Evolutionary conservation across 2,329 filamentous ascomycete genomes (phyloP).

Genomic region (Helminthosporium solani): DNA sequence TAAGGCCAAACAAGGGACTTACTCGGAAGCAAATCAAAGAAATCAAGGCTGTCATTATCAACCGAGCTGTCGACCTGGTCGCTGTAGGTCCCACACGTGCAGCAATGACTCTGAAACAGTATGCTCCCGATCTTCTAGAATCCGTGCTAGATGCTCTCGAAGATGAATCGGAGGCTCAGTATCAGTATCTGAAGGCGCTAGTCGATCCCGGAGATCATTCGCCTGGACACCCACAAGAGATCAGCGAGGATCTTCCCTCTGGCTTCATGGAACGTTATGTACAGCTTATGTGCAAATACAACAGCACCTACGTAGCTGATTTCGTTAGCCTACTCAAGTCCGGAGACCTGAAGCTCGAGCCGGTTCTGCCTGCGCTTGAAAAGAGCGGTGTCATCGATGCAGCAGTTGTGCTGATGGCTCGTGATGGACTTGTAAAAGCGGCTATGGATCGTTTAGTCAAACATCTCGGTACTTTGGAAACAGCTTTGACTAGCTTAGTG

Average conservation of each 20-base stretch:
- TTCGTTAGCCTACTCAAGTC: slow-evolving; percentile 77
- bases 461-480: slow-evolving; percentile 78
- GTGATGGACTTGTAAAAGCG: slow-evolving; percentile 77
- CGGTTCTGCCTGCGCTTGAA: slow-evolving; percentile 84
- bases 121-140: slow-evolving; percentile 66
- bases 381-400: slow-evolving; percentile 88
- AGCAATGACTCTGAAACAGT: slow-evolving; percentile 63
- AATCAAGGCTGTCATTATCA: slow-evolving; percentile 65
- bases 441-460: slow-evolving; percentile 84
- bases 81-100: slow-evolving; percentile 65
- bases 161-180: slow-evolving; percentile 65
- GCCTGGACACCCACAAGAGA: slow-evolving; percentile 23
- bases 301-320: slow-evolving; percentile 77
- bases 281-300: slow-evolving; percentile 84
- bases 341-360: slow-evolving; percentile 75
- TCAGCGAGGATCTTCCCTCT: slow-evolving; percentile 43
- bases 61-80: slow-evolving; percentile 66
- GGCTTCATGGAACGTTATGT: slow-evolving; percentile 81
- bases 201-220: slow-evolving; percentile 60
- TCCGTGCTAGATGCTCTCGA: slow-evolving; percentile 63
- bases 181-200: slow-evolving; percentile 72
- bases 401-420: slow-evolving; percentile 84
- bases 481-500: slow-evolving; percentile 73
- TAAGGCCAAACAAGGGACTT: slow-evolving; percentile 65
- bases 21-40: slow-evolving; percentile 70